Evolutionary conservation across 192 early-diverging fungal genomes (phyloP).

Genomic region (Coemansia sp.): DNA sequence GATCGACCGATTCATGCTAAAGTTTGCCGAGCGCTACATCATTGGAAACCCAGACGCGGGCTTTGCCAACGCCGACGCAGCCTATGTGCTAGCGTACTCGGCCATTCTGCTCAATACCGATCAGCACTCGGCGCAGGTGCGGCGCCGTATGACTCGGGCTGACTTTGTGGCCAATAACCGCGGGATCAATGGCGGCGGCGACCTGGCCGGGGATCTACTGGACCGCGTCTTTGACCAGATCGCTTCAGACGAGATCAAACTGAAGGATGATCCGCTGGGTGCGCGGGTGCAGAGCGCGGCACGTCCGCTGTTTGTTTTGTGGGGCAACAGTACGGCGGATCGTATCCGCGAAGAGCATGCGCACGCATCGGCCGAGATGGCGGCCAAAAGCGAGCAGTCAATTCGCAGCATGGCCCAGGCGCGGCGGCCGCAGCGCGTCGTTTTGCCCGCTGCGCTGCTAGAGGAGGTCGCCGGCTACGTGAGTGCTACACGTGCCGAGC

Average conservation of each 20-base stretch:
- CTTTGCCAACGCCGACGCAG: constrained; percentile 90
- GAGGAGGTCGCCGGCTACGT: constrained; percentile 54
- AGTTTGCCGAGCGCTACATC: constrained; percentile 90
- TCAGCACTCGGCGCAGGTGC: constrained; percentile 80
- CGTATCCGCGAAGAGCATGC: constrained; percentile 54
- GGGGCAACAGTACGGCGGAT: constrained; percentile 35
- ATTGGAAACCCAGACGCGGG: constrained; percentile 68
- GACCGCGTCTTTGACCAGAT: constrained; percentile 78
- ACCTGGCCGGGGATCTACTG: constrained; percentile 71
- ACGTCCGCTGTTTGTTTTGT: constrained; percentile 36
- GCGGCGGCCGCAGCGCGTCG: constrained; percentile 1
- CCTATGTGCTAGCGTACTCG: constrained; percentile 89
- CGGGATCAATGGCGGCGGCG: constrained; percentile 82
- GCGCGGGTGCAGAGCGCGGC: constrained; percentile 30
- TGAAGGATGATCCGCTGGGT: constrained; percentile 76
- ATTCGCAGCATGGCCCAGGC: constrained; percentile 57
- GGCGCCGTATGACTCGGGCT: constrained; percentile 74
- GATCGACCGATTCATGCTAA: constrained; percentile 96
- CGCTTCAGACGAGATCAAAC: constrained; percentile 75
- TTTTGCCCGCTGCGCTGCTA: constrained; percentile 6
- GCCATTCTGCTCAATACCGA: constrained; percentile 94
- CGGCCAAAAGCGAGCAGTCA: constrained; percentile 63
- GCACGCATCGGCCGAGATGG: constrained; percentile 61
- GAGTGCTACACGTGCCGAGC: constrained; percentile 73
- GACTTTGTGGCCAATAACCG: constrained; percentile 91